These are phyloP conservation scores for Acacia confusa DNA, from an alignment of 306 rosid genomes.

Conservation along the genomic window DNA sequence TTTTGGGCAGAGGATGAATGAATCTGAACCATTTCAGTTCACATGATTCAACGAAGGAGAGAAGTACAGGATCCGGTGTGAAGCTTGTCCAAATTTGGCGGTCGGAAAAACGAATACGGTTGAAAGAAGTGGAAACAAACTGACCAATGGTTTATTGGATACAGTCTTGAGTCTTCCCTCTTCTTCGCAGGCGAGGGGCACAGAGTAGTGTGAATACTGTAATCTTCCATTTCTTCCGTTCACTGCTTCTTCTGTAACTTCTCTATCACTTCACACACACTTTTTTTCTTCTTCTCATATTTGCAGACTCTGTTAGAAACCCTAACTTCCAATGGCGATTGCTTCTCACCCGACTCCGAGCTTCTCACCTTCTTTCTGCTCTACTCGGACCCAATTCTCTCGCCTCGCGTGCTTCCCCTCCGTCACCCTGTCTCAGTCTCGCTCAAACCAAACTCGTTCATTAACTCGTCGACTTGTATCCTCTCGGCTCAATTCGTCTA, in stretches of 20 bases:
- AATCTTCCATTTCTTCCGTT: not conserved
- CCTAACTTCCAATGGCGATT: constrained; percentile 62
- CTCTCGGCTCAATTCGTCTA: constrained; percentile 65
- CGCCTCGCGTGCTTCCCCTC: constrained; percentile 44
- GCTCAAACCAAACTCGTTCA: constrained; percentile 36
- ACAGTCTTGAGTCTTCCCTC: constrained; percentile 30
- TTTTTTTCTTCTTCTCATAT: not conserved
- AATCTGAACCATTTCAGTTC: not conserved
- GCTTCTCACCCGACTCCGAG: constrained; percentile 56
- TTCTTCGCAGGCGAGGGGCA: constrained; percentile 12
- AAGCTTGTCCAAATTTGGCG: not conserved
- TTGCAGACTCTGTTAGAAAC: constrained; percentile 14
- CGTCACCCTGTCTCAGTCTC: constrained; percentile 35
- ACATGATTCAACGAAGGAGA: not conserved
- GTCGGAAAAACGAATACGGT: not conserved
- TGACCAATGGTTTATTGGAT: not conserved
- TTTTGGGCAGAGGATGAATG: not conserved
- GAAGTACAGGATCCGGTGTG: not conserved
- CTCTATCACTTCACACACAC: not conserved
- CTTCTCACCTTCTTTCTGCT: constrained; percentile 62
- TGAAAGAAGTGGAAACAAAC: not conserved
- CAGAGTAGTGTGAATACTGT: not conserved
- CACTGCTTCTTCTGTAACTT: not conserved
- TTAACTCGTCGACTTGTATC: constrained; percentile 38
- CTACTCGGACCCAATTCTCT: constrained; percentile 34